Percentiles rank a stretch among this genome's conserved stretches.
phyloP scores from a whole-genome alignment of 2,329 filamentous ascomycete species.

The Clarireedia hainanense region DNA sequence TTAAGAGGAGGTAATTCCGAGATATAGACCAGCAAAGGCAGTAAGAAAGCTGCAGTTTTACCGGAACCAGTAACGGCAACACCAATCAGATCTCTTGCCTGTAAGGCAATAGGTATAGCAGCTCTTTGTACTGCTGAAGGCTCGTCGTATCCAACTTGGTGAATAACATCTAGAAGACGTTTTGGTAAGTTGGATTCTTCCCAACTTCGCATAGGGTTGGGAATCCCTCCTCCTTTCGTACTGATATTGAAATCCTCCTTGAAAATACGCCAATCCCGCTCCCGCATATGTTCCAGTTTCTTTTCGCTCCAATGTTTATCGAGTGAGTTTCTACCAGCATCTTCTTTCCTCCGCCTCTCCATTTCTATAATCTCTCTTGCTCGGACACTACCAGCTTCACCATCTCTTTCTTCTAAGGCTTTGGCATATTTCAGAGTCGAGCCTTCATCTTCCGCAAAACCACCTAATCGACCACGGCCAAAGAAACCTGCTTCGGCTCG shows the following conservation, averaged over 20 bases:
- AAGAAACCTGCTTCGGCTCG: conserved; percentile 61
- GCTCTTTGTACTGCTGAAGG: conserved; percentile 89
- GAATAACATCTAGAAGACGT: conserved; percentile 71
- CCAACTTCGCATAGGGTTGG: conserved; percentile 96
- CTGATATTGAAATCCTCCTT: conserved; percentile 98
- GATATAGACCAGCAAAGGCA: conserved; percentile 92
- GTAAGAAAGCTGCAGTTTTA: conserved; percentile 92
- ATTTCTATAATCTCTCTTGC: conserved; percentile 79
- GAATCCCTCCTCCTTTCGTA: conserved; percentile 85
- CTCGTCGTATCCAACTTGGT: conserved; percentile 81
- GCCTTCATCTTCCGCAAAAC: conserved; percentile 54
- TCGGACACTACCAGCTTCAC: conserved; percentile 65
- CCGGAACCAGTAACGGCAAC: conserved; percentile 97
- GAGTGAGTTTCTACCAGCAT: conserved; percentile 63
- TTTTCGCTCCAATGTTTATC: conserved; percentile 98
- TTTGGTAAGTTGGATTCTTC: conserved; percentile 73
- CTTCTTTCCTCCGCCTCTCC: conserved; percentile 69
- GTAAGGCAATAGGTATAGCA: conserved; percentile 88
- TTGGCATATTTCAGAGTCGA: conserved; percentile 52
- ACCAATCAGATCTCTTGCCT: conserved; percentile 92
- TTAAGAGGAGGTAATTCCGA: conserved; percentile 78
- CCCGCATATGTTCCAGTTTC: conserved; percentile 84
- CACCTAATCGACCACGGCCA: conserved; percentile 58
- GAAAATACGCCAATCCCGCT: conserved; percentile 98
- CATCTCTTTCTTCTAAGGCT: conserved; percentile 67